phyloP scores from a whole-genome alignment of 2,329 filamentous ascomycete species.

The Nothopassalora personata region DNA sequence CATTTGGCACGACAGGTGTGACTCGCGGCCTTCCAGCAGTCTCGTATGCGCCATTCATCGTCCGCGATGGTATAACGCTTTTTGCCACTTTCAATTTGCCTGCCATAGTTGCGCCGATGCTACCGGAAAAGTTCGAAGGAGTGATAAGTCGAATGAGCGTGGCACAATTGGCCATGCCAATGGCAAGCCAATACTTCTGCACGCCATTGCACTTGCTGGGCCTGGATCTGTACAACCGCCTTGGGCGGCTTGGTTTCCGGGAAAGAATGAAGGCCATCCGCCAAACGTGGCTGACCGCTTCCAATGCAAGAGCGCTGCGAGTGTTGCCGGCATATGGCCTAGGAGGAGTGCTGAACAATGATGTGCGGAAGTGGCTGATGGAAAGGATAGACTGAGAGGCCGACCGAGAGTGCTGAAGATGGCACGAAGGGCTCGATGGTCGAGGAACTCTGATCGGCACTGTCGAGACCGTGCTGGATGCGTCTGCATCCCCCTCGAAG shows the following conservation, averaged over 20 bases:
- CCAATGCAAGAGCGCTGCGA: conserved; percentile 17
- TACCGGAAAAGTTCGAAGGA: conserved; percentile 15
- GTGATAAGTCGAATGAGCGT: conserved; percentile 12
- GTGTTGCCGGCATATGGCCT: conserved; percentile 21
- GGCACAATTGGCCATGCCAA: conserved; percentile 17
- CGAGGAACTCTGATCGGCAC: not conserved
- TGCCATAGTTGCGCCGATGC: conserved; percentile 9
- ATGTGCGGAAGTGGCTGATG: conserved; percentile 3
- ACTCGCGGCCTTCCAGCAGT: conserved; percentile 13
- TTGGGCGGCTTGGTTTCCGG: conserved; percentile 1
- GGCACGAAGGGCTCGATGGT: not conserved
- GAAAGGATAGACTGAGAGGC: not conserved
- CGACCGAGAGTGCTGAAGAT: not conserved
- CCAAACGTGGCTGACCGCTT: conserved; percentile 13
- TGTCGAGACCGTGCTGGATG: not conserved
- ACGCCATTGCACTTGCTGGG: conserved; percentile 22
- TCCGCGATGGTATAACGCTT: conserved; percentile 20
- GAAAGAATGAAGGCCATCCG: conserved; percentile 9
- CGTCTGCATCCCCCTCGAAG: conserved; percentile 8
- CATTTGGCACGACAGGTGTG: conserved; percentile 15
- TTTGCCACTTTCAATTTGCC: conserved; percentile 22
- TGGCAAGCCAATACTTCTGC: conserved; percentile 18
- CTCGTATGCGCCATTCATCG: conserved; percentile 18
- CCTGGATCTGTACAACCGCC: conserved; percentile 20
- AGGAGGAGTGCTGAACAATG: conserved; percentile 19